Evolutionary conservation across 2,329 filamentous ascomycete genomes (phyloP), one percentile per base, ranked within the genome.

Genomic region (Rhinocladiella similis): DNA sequence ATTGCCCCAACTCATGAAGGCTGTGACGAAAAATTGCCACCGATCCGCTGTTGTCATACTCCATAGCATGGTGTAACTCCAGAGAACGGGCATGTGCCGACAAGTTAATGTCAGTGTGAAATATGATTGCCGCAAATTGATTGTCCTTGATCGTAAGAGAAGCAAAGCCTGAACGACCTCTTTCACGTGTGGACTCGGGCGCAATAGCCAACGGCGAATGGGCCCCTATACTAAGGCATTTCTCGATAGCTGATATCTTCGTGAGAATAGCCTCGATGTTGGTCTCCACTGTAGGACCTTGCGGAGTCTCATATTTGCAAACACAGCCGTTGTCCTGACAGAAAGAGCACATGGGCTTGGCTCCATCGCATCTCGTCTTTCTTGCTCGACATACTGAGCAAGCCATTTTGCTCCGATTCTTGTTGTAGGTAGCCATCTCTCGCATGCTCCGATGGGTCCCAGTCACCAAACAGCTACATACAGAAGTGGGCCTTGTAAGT

Each of bases 61-160:
- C 45, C 45, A 47, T 7, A 6, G 45, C 45, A 27, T 47, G 45
- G 45, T 47, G 18, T 27, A 27, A 25, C 45, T 47, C 45, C 2
- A 47, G 45, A 47, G 45, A 47, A 13, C 45, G 45, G 14, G 45
- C 45, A 25, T 47, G 18, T 47, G 10, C 9, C 4, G 45, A 47
- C 45, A 47, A 47, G 45, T 47, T 47, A 18, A 47, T 47, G 45
- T 47, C 45, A n/a, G 45, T 47, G 45, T 47, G 45, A 47, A 47
- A 47, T 14, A 47, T n/a, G 45, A 47, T 47, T 20, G 45, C 45
- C 45, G 45, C 45, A 27, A 47, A 47, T 20, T 47, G 45, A n/a
- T 47, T n/a, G 2, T 47, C 45, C 14, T 47, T 47, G 45, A 47
- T 47, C 7, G 18, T 47, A n/a, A 47, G 45, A 47, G 45, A 25